Evolutionary conservation across 192 early-diverging fungal species (phyloP), one percentile per base, ranked within the genome.

Genomic region (Linderina pennispora): DNA sequence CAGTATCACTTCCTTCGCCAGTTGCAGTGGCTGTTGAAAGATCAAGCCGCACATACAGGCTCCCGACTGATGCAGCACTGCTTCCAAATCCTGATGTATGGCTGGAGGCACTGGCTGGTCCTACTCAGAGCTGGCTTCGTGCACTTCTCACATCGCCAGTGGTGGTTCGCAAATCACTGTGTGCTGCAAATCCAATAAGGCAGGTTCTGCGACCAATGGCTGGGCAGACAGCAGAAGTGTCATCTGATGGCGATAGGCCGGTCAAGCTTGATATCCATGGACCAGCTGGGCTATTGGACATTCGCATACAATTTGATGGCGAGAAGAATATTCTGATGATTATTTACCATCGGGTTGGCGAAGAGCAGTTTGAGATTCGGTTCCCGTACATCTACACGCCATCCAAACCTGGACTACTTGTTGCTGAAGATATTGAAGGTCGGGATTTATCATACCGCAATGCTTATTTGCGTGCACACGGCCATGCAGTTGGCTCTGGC

Each of bases 91-190:
- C 9, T 4, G 14, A 45, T 38, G 76, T 73, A 16, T 93, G 85
- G 83, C 51, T 92, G 11, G 80, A 85, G 37, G 56, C 55, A 33
- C 61, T 96, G 19, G 80, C 86, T 36, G 88, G 90, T 5, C 53
- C 71, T 1, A 49, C 0, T 77, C n/a, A 76, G 42, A 81, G 78
- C 37, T 97, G 94, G 94, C 64, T 94, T 42, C 86, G 80, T 10
- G 90, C 92, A 1, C 59, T 92, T 15, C 54, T 94, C 37, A 85
- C 81, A 0, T 61, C 84, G 3, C 62, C 81, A 3, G 65, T 77
- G 19, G 77, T 93, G 37, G 82, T n/a, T 11, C 87, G 90, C 48
- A 84, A 76, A 18, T 55, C 75, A 46, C 62, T 58, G 34, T 77
- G 76, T 45, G 52, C 60, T 33, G 61, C 77, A 43, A 88, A 88